Evolutionary conservation across 352 stramenopile species (phyloP).

Genomic region (Pythium insidiosum): DNA sequence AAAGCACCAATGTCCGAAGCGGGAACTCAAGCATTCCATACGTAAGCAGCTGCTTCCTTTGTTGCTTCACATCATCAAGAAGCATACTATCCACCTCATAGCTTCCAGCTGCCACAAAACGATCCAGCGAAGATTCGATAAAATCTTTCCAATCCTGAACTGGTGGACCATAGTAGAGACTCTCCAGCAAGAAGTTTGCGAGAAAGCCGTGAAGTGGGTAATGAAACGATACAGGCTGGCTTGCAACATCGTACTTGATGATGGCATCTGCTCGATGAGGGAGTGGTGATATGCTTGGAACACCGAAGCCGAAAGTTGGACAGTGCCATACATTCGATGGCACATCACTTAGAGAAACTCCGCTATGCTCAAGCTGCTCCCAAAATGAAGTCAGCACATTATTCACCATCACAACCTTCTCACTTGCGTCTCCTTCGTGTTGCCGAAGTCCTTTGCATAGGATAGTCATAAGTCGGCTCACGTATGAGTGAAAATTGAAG

Average conservation of each 20-base stretch:
- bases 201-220: slow-evolving; percentile 85
- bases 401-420: slow-evolving; percentile 49
- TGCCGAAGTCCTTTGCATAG: slow-evolving; percentile 59
- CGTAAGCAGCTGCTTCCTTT: slow-evolving; percentile 53
- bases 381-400: slow-evolving; percentile 72
- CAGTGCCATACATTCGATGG: too few relatives aligned
- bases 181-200: slow-evolving; percentile 73
- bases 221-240: slow-evolving; percentile 84
- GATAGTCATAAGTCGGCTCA: slow-evolving; percentile 54
- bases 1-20: slow-evolving; percentile 63
- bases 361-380: slow-evolving; percentile 49
- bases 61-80: slow-evolving; percentile 20
- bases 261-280: slow-evolving; percentile 47
- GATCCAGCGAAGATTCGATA: slow-evolving; percentile 37
- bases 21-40: slow-evolving; percentile 76
- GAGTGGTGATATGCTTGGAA: slow-evolving; percentile 18
- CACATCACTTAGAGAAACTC: slow-evolving; percentile 38
- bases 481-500: slow-evolving; percentile 84
- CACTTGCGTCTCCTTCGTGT: slow-evolving; percentile 26
- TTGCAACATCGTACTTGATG: slow-evolving; percentile 69
- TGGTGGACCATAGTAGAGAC: slow-evolving; percentile 44
- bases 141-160: slow-evolving; percentile 41
- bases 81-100: slow-evolving; percentile 7
- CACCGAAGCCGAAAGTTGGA: slow-evolving; percentile 51
- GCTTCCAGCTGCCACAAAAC: slow-evolving; percentile 4